These are phyloP conservation scores for Ophiostoma fasciatum DNA, from an alignment of 2,329 filamentous ascomycete genomes.

Conservation along the genomic window DNA sequence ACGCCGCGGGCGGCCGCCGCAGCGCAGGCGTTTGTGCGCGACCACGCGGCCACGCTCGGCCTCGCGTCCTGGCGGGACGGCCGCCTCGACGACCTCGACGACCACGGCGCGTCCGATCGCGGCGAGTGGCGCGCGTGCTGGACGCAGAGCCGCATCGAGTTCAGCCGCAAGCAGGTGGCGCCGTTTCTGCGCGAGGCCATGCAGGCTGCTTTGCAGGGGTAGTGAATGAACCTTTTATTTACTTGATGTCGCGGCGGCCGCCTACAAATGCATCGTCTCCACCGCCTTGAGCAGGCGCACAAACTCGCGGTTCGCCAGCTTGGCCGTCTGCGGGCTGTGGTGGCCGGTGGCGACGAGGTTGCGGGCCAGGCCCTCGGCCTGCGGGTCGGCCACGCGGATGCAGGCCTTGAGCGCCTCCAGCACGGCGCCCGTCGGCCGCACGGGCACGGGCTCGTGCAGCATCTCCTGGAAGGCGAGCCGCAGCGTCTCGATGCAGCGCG, in stretches of 20 bases:
- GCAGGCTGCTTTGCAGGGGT: slow-evolving; percentile 16
- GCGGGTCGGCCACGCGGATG: slow-evolving; percentile 38
- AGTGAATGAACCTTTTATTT: slow-evolving; percentile 11
- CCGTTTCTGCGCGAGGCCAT: slow-evolving; percentile 47
- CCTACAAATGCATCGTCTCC: background rate
- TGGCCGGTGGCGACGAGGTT: slow-evolving; percentile 3
- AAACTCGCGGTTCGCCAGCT: slow-evolving; percentile 7
- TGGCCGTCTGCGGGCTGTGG: background rate
- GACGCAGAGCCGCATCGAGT: slow-evolving; percentile 46
- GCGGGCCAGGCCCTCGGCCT: slow-evolving; percentile 22
- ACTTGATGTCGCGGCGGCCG: no score
- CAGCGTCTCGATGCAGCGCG: slow-evolving; percentile 30
- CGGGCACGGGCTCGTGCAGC: slow-evolving; percentile 34
- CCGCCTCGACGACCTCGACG: slow-evolving; percentile 21
- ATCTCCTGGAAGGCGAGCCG: slow-evolving; percentile 46
- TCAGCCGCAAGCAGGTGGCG: slow-evolving; percentile 55
- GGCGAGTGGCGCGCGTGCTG: slow-evolving; percentile 44
- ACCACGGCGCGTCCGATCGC: slow-evolving; percentile 17
- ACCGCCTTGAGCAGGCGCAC: slow-evolving; percentile 3
- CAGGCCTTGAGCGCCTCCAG: slow-evolving; percentile 36
- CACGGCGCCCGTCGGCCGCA: slow-evolving; percentile 29
- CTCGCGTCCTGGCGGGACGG: slow-evolving; percentile 40
- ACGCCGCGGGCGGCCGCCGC: slow-evolving; percentile 32
- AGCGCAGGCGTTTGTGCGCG: slow-evolving; percentile 37
- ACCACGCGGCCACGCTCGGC: slow-evolving; percentile 32